Conservation (phyloP, 495 filamentous ascomycete species). For the Trichoderma orchidacearum region DNA sequence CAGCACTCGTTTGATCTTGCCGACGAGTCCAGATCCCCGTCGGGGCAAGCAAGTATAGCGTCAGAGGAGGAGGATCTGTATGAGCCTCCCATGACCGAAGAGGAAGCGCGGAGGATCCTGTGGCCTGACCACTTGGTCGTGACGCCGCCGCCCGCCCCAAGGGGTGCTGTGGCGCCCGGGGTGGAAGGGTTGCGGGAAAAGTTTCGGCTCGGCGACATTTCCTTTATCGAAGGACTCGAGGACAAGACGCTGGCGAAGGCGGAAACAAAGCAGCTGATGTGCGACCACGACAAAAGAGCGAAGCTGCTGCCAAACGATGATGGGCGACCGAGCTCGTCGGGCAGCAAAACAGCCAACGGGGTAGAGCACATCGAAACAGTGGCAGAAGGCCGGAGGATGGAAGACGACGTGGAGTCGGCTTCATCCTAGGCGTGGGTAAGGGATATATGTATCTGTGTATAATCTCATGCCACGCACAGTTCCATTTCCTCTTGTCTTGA, state of each 20-base stretch:
- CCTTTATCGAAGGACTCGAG: conserved; percentile 1
- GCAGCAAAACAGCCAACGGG: background rate
- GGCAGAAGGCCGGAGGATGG: background rate
- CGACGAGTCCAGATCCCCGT: background rate
- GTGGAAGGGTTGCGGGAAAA: conserved; percentile 3
- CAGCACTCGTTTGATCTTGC: background rate
- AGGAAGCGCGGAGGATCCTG: conserved; percentile 8
- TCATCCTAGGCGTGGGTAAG: background rate
- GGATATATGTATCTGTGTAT: too few relatives aligned
- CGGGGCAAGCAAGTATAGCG: background rate
- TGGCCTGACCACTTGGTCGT: conserved; percentile 2
- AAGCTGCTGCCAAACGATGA: background rate
- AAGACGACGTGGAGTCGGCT: background rate
- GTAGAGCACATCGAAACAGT: background rate
- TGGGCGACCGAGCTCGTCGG: background rate
- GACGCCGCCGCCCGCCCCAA: background rate
- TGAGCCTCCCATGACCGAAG: conserved; percentile 6
- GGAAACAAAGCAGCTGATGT: conserved; percentile 4
- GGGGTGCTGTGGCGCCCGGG: background rate
- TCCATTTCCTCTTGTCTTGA: too few relatives aligned
- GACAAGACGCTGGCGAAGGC: conserved; percentile 4
- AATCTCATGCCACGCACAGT: too few relatives aligned
- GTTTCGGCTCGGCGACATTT: background rate
- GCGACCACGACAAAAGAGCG: conserved; percentile 2
- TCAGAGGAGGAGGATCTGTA: background rate